Evolutionary conservation across 164 flowering plant species (phyloP), one percentile per base, ranked within the genome.

Genomic region (Vitis cinerea): DNA sequence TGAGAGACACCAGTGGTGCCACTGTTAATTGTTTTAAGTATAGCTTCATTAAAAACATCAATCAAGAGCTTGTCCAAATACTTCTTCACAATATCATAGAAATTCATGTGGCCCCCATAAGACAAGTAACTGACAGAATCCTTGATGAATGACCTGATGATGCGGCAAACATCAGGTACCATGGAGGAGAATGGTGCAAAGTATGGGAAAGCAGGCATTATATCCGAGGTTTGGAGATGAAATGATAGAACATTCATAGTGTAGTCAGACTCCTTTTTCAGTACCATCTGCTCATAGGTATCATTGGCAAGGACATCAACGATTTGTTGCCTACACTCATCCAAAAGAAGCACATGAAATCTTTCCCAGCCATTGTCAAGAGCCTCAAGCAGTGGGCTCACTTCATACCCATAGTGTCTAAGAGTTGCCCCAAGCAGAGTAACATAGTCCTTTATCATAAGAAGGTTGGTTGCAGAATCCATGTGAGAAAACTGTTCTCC

Each of bases 171-270:
- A 59, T 92, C 95, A 12, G 97, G 98, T 37, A 94, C 94, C 79
- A 83, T 82, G 72, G 89, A 83, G 67, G 98, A 94, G 80, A 90
- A 94, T n/a, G 97, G 92, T 59, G 97, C 97, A 72, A 90, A 67
- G 79, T 84, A 94, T 1, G 97, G 97, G 67, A 92, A 94, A 61
- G 96, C 93, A 17, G 97, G 96, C 90, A 85, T 88, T 64, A 84
- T 84, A 70, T 92, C 96, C 1, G 94, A 82, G 2, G 80, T 82
- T 70, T 89, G 95, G 51, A 94, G 90, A 67, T 88, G 83, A 67
- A 90, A 94, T 9, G 87, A 54, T 51, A 86, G 68, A 50, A 92
- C 95, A 74, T 81, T 83, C 66, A 82, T 75, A 63, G 84, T 86
- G 74, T 92, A 94, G 71, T 94, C 98, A 5, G 86, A 80, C 44